phyloP scores from a whole-genome alignment of 1,284 basidiomycete genomes.

The Hemileia vastatrix region DNA sequence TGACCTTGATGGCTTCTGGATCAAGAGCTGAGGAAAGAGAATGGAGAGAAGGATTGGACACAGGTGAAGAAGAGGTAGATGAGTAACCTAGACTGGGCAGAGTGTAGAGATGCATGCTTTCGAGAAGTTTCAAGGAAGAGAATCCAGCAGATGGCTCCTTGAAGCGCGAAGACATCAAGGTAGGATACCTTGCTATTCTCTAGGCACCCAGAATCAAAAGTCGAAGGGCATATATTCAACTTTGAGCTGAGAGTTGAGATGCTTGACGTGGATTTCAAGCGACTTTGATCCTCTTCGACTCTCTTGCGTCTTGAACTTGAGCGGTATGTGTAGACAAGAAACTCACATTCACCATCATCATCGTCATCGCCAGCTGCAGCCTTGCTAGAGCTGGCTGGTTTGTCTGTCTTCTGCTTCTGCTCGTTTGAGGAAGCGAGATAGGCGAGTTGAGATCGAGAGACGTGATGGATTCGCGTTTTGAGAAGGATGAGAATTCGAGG shows the following conservation, averaged over 20 bases:
- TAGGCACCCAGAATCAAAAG: conserved; percentile 4
- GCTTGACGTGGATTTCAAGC: conserved; percentile 1
- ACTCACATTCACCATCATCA: conserved; percentile 51
- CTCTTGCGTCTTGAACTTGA: neutral
- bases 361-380: conserved; percentile 49
- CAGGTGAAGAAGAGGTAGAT: neutral
- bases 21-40: conserved; percentile 21
- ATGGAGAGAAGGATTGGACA: neutral
- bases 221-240: conserved; percentile 9
- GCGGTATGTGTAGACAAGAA: conserved; percentile 6
- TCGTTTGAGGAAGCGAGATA: conserved; percentile 40
- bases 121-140: neutral
- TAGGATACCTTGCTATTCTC: conserved; percentile 25
- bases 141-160: neutral
- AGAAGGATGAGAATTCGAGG: neutral
- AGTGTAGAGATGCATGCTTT: neutral
- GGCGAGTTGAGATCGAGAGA: neutral
- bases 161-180: conserved; percentile 10
- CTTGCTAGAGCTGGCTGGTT: no score
- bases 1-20: conserved; percentile 48
- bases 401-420: conserved; percentile 55
- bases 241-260: conserved; percentile 7
- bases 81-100: no score
- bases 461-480: conserved; percentile 3
- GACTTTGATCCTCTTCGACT: no score